Evolutionary conservation across 176 grass and related monocot species (phyloP), one percentile per base, ranked within the genome.

Genomic region (Neostapfia colusana): DNA sequence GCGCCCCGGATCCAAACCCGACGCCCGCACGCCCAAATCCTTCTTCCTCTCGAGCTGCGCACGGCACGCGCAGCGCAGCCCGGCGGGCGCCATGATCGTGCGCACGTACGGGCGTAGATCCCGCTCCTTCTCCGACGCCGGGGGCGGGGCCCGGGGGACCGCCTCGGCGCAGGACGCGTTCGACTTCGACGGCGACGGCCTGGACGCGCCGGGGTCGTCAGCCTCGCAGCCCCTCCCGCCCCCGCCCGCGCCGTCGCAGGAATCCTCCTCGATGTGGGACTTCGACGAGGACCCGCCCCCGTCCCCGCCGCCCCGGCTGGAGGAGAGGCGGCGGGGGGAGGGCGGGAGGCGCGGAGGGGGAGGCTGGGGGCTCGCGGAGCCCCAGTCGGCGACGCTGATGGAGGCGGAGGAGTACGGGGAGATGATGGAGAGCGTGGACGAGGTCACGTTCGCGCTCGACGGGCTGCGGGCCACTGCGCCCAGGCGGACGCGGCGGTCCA

Each of bases 371-470:
- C 58, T 53, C 24, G 84, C 42, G 42, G 79, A 79, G 20, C 35
- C 60, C 11, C 6, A 74, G 61, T 85, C 89, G 58, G 82, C 91
- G 69, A 92, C 89, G 74, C 78, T 99, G 27, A 95, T 95, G 92
- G 95, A 99, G 95, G 92, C 89, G 5, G 89, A 99, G 85, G 95
- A 99, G 87, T 94, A 90, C 78, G 95, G 95, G n/a, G 95, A 99
- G 85, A 99, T 99, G 92, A 99, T 99, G 95, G 95, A 95, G 77
- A 89, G 89, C 65, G 79, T 86, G 10, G 92, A 99, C 71, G 92
- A 99, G 80, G 96, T 89, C 28, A 90, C 84, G 76, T 99, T 99
- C 83, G 91, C 96, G 12, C 77, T 99, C 63, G 92, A 99, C 41
- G 96, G 96, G 48, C 63, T 99, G 49, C 87, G 92, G 17, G 36